Base-by-base conservation (phyloP, 257 asterid species). In the Solanum dulcamara region DNA sequence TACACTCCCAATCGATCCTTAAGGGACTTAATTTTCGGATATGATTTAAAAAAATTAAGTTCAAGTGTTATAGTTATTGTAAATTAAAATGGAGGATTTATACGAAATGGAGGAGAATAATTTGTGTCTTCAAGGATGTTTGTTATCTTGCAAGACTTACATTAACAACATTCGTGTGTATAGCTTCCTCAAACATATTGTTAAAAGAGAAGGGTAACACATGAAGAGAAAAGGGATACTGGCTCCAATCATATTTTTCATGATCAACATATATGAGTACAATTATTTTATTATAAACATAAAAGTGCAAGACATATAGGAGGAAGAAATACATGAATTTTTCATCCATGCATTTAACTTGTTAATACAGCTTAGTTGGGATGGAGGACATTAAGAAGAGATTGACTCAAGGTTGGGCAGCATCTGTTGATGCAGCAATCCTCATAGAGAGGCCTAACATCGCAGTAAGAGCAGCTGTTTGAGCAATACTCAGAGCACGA, bases 201-300 rank as follows among this genome's bases (percentile, higher is more conserved):
- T n/a, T n/a, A n/a, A n/a, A n/a, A n/a, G n/a, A n/a, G n/a, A n/a
- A n/a, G n/a, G n/a, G n/a, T n/a, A n/a, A n/a, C n/a, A n/a, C 60
- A 22, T 22, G 90, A 95, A 90, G 90, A 98, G 94, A 86, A 87
- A 77, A 30, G 90, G 60, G 11, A 53, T n/a, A 24, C 22, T 5
- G 22, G 14, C 57, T 50, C 57, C 22, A 50, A 50, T 15, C 3
- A 50, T n/a, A n/a, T n/a, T n/a, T n/a, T n/a, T n/a, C n/a, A n/a
- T n/a, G n/a, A n/a, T n/a, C n/a, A n/a, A 35, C 37, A 35, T 18
- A 18, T 12, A 42, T 10, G 18, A 46, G 18, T 46, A 46, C 62
- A 55, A 51, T 51, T 51, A 17, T 7, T 42, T 35, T 37, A 50
- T 50, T 50, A 5, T 22, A 15, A 5, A 53, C 17, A 4, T 53